These are phyloP conservation scores for Hydrangea macrophylla DNA, from an alignment of 148 eudicot species.

Conservation along the genomic window DNA sequence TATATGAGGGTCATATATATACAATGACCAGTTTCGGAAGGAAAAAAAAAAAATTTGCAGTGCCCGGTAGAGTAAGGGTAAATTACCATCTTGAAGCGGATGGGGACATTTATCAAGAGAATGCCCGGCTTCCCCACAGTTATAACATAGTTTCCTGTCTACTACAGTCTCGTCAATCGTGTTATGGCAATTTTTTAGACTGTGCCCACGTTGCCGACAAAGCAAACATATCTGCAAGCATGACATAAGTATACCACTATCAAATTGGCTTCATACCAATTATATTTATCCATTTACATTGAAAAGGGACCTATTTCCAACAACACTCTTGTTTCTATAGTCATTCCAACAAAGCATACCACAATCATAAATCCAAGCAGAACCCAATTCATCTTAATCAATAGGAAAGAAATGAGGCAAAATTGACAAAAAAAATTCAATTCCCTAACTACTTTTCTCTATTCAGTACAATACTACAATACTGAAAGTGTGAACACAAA, in stretches of 20 bases:
- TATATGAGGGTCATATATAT: not conserved
- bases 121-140: constrained; percentile 83
- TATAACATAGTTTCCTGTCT: constrained; percentile 77
- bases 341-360: not conserved
- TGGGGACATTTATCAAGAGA: constrained; percentile 61
- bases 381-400: no score
- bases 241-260: not conserved
- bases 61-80: not conserved
- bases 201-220: constrained; percentile 89
- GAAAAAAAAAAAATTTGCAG: not conserved
- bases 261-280: not conserved
- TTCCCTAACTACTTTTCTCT: no score
- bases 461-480: no score
- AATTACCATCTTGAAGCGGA: constrained; percentile 74
- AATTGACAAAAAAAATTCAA: no score
- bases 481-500: not conserved
- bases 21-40: not conserved
- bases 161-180: constrained; percentile 50
- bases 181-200: constrained; percentile 76
- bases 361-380: no score
- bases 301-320: not conserved
- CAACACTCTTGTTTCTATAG: not conserved
- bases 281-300: no score
- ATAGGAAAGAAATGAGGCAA: no score
- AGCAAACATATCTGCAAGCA: constrained; percentile 72